Evolutionary conservation across 1,139 yeast genomes (phyloP), one percentile per base, ranked within the genome.

Genomic region (Geotrichum histeridarum): DNA sequence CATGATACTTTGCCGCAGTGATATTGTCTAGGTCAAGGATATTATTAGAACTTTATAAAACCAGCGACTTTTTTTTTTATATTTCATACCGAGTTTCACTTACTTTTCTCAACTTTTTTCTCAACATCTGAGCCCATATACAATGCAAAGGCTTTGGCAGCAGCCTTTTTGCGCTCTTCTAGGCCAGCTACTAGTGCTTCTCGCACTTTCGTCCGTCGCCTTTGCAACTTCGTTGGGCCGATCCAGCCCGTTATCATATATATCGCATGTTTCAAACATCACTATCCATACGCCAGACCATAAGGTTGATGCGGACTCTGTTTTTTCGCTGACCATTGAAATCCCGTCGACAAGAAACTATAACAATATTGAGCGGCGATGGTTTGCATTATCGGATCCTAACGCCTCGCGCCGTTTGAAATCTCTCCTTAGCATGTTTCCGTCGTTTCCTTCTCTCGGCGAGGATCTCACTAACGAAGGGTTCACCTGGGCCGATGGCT

Each of bases 361-460:
- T 55, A 63, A 64, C 57, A 62, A 67, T 52, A 49, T 67, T 22
- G 54, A 59, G 36, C 62, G 70, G 12, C 59, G 68, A 30, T 67
- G 70, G 70, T 63, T 67, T 61, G 68, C 69, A 11, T 57, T 61
- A 14, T 56, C 67, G 1, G 70, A 67, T 50, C 70, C 70, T 4
- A 64, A 64, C 48, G 62, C 60, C 39, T 53, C 59, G 7, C n/a
- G 32, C 22, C 48, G 54, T 3, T 44, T 51, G 8, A 51, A 47
- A 27, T 11, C 48, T 4, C 22, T 51, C 4, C 42, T 18, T 15
- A 31, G 17, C 35, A 6, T 47, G 8, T 45, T 51, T n/a, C 51
- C 54, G 5, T 41, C 44, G 12, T 42, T 51, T 15, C 38, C 35
- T 2, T 37, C 31, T 15, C 14, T 31, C 30, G 45, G 33, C 18